A percentile compares a stretch with the other conserved stretches of the same genome.
Conservation (phyloP, 345 rosid genomes). For the Viola odorata region DNA sequence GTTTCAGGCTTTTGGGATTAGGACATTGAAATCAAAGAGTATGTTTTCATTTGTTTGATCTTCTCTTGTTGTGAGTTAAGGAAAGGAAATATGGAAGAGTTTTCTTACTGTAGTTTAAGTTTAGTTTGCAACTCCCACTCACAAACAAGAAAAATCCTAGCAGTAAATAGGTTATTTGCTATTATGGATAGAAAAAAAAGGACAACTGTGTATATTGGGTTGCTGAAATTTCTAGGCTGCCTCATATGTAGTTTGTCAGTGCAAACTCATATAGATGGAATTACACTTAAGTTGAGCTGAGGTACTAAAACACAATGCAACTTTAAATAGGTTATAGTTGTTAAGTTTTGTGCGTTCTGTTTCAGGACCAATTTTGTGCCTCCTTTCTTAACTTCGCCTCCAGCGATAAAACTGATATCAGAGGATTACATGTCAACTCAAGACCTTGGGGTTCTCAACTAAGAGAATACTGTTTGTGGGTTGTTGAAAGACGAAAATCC, state of each 20-base stretch:
- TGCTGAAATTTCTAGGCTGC: background rate
- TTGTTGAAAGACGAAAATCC: conserved; percentile 47
- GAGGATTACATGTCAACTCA: conserved; percentile 30
- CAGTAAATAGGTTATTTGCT: background rate
- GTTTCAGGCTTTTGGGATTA: background rate
- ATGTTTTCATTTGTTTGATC: no score
- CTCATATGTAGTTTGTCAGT: background rate
- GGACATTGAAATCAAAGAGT: background rate
- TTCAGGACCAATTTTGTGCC: conserved; percentile 45
- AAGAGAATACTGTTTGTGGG: conserved; percentile 43
- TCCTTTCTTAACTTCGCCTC: conserved; percentile 50
- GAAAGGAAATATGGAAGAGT: background rate
- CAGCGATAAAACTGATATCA: conserved; percentile 24
- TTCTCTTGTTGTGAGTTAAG: background rate
- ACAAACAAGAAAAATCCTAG: background rate
- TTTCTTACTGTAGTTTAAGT: background rate
- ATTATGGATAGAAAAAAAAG: background rate
- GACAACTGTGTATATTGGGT: background rate
- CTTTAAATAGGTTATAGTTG: no score
- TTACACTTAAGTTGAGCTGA: background rate
- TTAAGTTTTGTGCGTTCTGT: conserved; percentile 19
- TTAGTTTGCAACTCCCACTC: background rate
- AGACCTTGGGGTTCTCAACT: conserved; percentile 62
- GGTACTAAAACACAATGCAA: background rate
- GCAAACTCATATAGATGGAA: background rate